phyloP scores from a whole-genome alignment of 2,329 filamentous ascomycete genomes.

The Byssoonygena ceratinophila region DNA sequence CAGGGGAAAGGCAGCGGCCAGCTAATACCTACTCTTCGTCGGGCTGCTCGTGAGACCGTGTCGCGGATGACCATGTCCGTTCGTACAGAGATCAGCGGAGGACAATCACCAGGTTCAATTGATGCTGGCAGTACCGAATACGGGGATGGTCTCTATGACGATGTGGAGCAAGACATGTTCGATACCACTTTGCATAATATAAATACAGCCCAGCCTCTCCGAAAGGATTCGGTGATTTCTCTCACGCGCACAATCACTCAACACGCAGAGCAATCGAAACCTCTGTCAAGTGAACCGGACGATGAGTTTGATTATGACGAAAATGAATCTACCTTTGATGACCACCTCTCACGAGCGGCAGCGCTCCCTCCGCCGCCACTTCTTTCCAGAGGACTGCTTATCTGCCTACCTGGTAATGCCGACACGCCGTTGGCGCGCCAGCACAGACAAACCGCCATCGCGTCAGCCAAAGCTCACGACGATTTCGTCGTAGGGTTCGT shows the following conservation, averaged over 20 bases:
- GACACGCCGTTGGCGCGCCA: conserved; percentile 27
- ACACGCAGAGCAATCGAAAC: conserved; percentile 26
- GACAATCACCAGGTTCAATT: neutral
- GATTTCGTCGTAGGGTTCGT: conserved; percentile 34
- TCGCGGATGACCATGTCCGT: conserved; percentile 31
- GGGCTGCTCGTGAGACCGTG: conserved; percentile 34
- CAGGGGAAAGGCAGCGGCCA: conserved; percentile 33
- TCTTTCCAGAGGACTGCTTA: conserved; percentile 28
- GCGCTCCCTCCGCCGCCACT: conserved; percentile 25
- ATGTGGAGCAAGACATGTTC: conserved; percentile 10
- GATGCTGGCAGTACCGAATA: neutral
- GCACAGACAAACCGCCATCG: conserved; percentile 29
- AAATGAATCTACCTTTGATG: conserved; percentile 6
- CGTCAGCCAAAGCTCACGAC: conserved; percentile 31
- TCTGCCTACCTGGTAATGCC: conserved; percentile 27
- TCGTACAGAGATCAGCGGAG: conserved; percentile 31
- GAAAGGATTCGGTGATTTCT: conserved; percentile 35
- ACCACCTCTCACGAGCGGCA: neutral
- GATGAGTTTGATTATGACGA: conserved; percentile 12
- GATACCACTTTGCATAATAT: conserved; percentile 10
- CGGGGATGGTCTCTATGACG: neutral
- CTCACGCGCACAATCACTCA: conserved; percentile 33
- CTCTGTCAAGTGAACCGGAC: conserved; percentile 9
- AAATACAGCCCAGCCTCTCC: conserved; percentile 15
- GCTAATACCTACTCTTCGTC: conserved; percentile 34